A percentile compares a stretch with the other conserved stretches of the same genome.
phyloP scores from a whole-genome alignment of 106 monocot genomes.

The Xerophyta viscosa region DNA sequence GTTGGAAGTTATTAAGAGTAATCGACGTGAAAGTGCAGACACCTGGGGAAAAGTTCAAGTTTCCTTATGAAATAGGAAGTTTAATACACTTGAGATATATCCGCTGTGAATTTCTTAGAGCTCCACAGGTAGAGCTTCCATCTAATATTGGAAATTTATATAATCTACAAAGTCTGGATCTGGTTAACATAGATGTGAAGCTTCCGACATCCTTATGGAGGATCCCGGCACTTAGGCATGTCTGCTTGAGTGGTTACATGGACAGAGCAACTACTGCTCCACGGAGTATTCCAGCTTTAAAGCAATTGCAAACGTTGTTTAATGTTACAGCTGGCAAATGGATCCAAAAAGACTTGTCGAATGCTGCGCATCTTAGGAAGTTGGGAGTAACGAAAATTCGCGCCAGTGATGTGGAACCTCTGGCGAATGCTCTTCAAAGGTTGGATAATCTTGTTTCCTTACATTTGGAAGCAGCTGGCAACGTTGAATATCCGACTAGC shows the following conservation, averaged over 20 bases:
- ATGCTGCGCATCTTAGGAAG: neutral
- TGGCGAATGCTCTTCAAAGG: neutral
- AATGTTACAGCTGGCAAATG: neutral
- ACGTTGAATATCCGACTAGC: neutral
- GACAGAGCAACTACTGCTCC: no score
- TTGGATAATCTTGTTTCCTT: neutral
- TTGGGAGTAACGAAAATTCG: neutral
- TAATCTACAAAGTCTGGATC: slow-evolving; percentile 1
- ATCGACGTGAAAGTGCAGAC: neutral
- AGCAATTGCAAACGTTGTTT: neutral
- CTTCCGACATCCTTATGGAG: neutral
- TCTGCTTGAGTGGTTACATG: no score
- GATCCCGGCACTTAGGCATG: slow-evolving; percentile 1
- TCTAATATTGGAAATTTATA: neutral
- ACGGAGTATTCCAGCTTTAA: neutral
- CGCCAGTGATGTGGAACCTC: neutral
- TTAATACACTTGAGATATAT: neutral
- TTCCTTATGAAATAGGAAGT: neutral
- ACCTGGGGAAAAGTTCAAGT: no score
- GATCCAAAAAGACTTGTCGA: neutral
- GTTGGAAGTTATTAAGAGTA: neutral
- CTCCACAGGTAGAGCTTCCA: neutral
- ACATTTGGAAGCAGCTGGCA: neutral
- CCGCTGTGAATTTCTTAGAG: neutral
- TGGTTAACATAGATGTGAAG: neutral